phyloP scores from a whole-genome alignment of 2,329 filamentous ascomycete genomes.

The Penicillium capsulatum region DNA sequence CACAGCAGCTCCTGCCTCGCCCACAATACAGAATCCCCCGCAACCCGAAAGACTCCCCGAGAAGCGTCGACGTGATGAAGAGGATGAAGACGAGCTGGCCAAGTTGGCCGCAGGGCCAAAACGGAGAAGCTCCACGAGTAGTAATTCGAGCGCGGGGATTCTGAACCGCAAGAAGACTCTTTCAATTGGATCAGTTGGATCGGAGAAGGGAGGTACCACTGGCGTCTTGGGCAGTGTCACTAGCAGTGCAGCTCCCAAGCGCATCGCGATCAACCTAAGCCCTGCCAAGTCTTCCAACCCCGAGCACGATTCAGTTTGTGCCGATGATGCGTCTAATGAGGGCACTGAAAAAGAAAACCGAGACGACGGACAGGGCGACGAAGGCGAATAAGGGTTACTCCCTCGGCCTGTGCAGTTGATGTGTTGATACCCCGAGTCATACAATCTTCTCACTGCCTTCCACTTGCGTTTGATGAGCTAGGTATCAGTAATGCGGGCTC shows the following conservation, averaged over 20 bases:
- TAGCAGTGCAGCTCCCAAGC: slow-evolving; percentile 30
- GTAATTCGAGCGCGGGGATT: slow-evolving; percentile 32
- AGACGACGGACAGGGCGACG: slow-evolving; percentile 22
- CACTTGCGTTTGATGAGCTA: slow-evolving; percentile 16
- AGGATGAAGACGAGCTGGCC: slow-evolving; percentile 87
- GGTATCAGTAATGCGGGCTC: slow-evolving; percentile 17
- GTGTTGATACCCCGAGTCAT: slow-evolving; percentile 9
- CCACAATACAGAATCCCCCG: slow-evolving; percentile 45
- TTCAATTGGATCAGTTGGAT: slow-evolving; percentile 25
- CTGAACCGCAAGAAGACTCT: slow-evolving; percentile 34
- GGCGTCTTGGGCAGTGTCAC: slow-evolving; percentile 13
- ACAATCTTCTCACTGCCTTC: slow-evolving; percentile 7
- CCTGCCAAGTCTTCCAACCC: slow-evolving; percentile 22
- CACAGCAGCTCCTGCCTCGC: slow-evolving; percentile 22
- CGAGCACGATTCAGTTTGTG: slow-evolving; percentile 14
- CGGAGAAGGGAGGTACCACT: slow-evolving; percentile 26
- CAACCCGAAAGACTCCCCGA: slow-evolving; percentile 70
- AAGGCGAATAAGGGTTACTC: slow-evolving; percentile 16
- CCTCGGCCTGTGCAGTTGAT: slow-evolving; percentile 4
- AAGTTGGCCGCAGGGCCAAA: slow-evolving; percentile 62
- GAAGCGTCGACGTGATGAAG: slow-evolving; percentile 79
- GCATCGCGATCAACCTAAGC: slow-evolving; percentile 41
- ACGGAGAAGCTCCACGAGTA: slow-evolving; percentile 43
- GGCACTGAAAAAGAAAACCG: slow-evolving; percentile 32
- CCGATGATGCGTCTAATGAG: slow-evolving; percentile 18